Base-by-base conservation (phyloP, 352 stramenopile genomes). In the Pythium myriotylum region DNA sequence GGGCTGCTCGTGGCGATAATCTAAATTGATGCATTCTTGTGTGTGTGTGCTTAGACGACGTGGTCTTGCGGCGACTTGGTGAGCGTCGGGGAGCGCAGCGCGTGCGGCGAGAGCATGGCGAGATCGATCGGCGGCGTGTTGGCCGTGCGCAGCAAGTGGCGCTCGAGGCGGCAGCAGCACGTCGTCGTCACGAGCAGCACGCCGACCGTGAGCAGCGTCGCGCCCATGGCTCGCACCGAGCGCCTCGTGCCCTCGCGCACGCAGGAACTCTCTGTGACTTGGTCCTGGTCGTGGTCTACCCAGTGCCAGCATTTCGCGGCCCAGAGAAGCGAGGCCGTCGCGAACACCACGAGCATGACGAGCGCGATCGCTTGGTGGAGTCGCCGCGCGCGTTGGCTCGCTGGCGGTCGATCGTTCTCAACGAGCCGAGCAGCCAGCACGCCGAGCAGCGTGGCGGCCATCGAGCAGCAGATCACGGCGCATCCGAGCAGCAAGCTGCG, bases 131-230 rank as follows among this genome's bases (percentile, higher is more conserved):
- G 46, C 4, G 70, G 65, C 9, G n/a, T 63, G 4, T 57, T 51
- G n/a, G 61, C 60, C 5, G 65, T 60, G 1, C 65, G 58, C 17
- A 87, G 49, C 39, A 89, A 68, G 17, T 87, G 77, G 53, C 76
- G 67, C 51, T 89, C 79, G 16, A 85, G 51, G 9, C 79, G 77
- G 49, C 79, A 89, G 62, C 79, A 89, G 26, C 73, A 62, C 24
- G 77, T 87, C 9, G 71, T 68, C 2, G 70, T 58, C 6, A 89
- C 42, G 10, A 89, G 40, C 27, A 73, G 41, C 27, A 49, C 56
- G 33, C 73, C 75, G 16, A 79, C 48, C 4, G 67, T 54, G 27
- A 84, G 57, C 32, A 87, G 53, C 52, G 77, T 54, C 1, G 39
- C 66, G 8, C 76, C 66, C 51, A 69, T 50, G 19, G 60, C 33